Evolutionary conservation across 2,329 filamentous ascomycete species (phyloP).

Genomic region (Herpotrichia juniperi): DNA sequence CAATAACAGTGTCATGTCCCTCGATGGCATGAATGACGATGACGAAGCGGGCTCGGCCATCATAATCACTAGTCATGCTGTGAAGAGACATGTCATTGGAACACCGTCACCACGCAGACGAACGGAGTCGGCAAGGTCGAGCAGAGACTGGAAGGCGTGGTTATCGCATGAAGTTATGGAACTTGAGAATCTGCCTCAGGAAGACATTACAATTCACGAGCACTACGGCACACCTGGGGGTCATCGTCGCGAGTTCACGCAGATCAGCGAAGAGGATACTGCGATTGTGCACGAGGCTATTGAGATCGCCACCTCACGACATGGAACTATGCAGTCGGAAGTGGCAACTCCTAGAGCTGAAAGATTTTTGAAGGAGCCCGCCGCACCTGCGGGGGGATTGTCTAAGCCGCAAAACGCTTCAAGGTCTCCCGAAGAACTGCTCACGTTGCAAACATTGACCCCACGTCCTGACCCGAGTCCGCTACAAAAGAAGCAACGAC

Average conservation of each 20-base stretch:
- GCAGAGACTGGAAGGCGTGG: constrained; percentile 56
- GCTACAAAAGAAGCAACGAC: not conserved
- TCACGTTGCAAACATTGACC: not conserved
- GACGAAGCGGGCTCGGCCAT: constrained; percentile 45
- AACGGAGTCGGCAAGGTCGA: constrained; percentile 34
- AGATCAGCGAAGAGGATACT: constrained; percentile 35
- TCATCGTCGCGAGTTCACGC: constrained; percentile 28
- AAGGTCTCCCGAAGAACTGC: not conserved
- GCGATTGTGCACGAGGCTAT: constrained; percentile 20
- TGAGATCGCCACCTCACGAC: constrained; percentile 12
- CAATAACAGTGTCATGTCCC: constrained; percentile 42
- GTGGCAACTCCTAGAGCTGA: not conserved
- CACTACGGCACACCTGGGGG: constrained; percentile 19
- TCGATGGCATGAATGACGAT: constrained; percentile 14
- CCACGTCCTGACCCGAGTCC: not conserved
- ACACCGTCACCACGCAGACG: constrained; percentile 28
- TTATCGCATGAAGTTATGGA: constrained; percentile 52
- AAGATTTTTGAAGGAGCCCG: not conserved
- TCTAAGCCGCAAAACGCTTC: constrained; percentile 1
- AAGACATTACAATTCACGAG: constrained; percentile 35
- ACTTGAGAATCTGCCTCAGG: constrained; percentile 34
- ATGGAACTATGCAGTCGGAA: not conserved
- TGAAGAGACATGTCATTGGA: constrained; percentile 50
- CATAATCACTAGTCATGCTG: constrained; percentile 51
- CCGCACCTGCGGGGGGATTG: not conserved